phyloP scores from a whole-genome alignment of 1,284 basidiomycete genomes.

The Ganoderma sp. region DNA sequence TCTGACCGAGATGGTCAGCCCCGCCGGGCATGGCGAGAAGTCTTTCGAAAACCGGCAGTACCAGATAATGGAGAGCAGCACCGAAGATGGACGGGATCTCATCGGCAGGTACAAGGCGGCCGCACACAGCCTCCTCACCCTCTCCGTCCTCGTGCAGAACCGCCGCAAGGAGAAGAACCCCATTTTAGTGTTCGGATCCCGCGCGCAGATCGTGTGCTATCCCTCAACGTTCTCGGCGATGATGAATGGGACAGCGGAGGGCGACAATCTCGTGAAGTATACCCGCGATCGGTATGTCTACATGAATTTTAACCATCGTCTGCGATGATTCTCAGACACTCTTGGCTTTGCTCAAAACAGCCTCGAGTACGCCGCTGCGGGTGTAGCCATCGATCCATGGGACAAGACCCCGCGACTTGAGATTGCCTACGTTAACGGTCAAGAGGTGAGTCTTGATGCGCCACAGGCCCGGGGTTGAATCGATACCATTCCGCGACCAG shows the following conservation, averaged over 20 bases:
- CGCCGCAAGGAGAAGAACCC: slow-evolving; percentile 22
- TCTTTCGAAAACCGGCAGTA: slow-evolving; percentile 9
- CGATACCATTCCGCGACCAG: neutral
- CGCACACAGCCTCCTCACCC: slow-evolving; percentile 14
- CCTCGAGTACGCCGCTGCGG: slow-evolving; percentile 10
- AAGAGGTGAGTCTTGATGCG: slow-evolving; percentile 8
- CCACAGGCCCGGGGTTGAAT: neutral
- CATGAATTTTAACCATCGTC: neutral
- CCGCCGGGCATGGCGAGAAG: neutral
- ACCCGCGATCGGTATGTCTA: slow-evolving; percentile 11
- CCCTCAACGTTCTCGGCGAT: slow-evolving; percentile 10
- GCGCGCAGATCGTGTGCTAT: slow-evolving; percentile 20
- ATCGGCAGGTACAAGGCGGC: slow-evolving; percentile 23
- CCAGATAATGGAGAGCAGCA: slow-evolving; percentile 7
- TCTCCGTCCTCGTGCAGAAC: slow-evolving; percentile 27
- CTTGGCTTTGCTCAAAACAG: neutral
- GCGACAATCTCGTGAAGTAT: slow-evolving; percentile 19
- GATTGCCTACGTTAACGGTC: slow-evolving; percentile 16
- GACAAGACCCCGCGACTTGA: slow-evolving; percentile 17
- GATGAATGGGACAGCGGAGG: slow-evolving; percentile 7
- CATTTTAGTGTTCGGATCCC: slow-evolving; percentile 20
- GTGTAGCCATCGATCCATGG: slow-evolving; percentile 23
- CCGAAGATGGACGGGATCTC: slow-evolving; percentile 2
- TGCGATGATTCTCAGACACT: too few species aligned
- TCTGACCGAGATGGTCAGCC: slow-evolving; percentile 5